These are phyloP conservation scores for Yueomyces sp. DNA, from an alignment of 805 yeast species.

Conservation along the genomic window DNA sequence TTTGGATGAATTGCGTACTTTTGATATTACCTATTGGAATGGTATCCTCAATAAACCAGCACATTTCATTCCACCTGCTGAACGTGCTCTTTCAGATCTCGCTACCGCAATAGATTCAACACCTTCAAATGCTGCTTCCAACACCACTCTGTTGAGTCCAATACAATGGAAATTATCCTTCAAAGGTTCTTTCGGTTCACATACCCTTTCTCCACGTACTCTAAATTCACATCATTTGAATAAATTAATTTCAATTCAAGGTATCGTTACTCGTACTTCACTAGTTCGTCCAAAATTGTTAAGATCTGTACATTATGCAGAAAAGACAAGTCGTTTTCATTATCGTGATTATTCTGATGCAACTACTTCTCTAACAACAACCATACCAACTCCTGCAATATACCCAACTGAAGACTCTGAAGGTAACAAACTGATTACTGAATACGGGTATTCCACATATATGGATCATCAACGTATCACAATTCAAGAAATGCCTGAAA, in stretches of 20 bases:
- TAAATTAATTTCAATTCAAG: conserved; percentile 77
- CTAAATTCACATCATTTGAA: conserved; percentile 67
- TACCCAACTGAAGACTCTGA: conserved; percentile 90
- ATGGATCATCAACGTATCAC: conserved; percentile 89
- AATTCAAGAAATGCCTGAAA: conserved; percentile 95
- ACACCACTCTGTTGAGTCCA: conserved; percentile 39
- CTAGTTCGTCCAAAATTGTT: conserved; percentile 85
- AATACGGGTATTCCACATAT: conserved; percentile 85
- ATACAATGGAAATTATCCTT: conserved; percentile 57
- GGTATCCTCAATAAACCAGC: conserved; percentile 70
- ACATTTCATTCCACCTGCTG: conserved; percentile 80
- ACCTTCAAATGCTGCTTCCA: conserved; percentile 20
- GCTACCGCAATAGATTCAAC: conserved; percentile 44
- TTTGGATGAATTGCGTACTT: conserved; percentile 78
- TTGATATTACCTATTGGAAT: conserved; percentile 63
- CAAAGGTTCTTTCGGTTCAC: conserved; percentile 84
- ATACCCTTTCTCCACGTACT: conserved; percentile 77
- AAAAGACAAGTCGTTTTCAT: conserved; percentile 68
- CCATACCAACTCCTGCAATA: conserved; percentile 53
- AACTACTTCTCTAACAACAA: conserved; percentile 57
- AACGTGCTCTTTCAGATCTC: conserved; percentile 70
- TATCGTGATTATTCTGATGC: conserved; percentile 89
- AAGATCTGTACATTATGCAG: conserved; percentile 87
- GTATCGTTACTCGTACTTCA: conserved; percentile 89
- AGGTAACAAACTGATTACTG: conserved; percentile 79